Base-by-base conservation (phyloP, 495 filamentous ascomycete genomes). In the Diplogelasinospora grovesii region DNA sequence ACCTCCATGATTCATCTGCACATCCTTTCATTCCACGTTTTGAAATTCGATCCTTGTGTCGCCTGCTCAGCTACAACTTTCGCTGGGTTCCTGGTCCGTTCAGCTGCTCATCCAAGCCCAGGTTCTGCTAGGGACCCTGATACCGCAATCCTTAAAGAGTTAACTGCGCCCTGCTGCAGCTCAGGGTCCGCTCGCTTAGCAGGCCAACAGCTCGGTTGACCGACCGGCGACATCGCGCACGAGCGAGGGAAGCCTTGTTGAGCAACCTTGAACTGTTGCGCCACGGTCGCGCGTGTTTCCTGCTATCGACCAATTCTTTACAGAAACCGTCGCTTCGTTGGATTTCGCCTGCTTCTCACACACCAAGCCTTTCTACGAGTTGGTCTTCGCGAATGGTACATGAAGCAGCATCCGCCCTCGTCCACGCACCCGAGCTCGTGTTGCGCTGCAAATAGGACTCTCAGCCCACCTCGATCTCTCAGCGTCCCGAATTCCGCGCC, bases 1-100 rank as follows among this genome's bases (percentile, higher is more conserved):
- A 48, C 43, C 35, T 50, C 24, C 33, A 21, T 30, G 41, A 42
- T 36, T 32, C 37, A 28, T 24, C 42, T 53, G 45, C 50, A 46
- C 39, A 27, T 33, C 44, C 24, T 22, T 8, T 27, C 40, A 21
- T 27, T 22, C 29, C 45, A 26, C n/a, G n/a, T n/a, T n/a, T n/a
- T n/a, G n/a, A n/a, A n/a, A n/a, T n/a, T n/a, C n/a, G n/a, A n/a
- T n/a, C n/a, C n/a, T n/a, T n/a, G n/a, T n/a, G n/a, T n/a, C n/a
- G n/a, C n/a, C n/a, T n/a, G n/a, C n/a, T n/a, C n/a, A n/a, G n/a
- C n/a, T n/a, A n/a, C n/a, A n/a, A n/a, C n/a, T n/a, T n/a, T n/a
- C n/a, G n/a, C n/a, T n/a, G n/a, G n/a, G n/a, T n/a, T n/a, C n/a
- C n/a, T n/a, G n/a, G n/a, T n/a, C n/a, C n/a, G n/a, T n/a, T n/a